Evolutionary conservation across 768 basidiomycete genomes (phyloP).

Genomic region (Kwoniella europaea): DNA sequence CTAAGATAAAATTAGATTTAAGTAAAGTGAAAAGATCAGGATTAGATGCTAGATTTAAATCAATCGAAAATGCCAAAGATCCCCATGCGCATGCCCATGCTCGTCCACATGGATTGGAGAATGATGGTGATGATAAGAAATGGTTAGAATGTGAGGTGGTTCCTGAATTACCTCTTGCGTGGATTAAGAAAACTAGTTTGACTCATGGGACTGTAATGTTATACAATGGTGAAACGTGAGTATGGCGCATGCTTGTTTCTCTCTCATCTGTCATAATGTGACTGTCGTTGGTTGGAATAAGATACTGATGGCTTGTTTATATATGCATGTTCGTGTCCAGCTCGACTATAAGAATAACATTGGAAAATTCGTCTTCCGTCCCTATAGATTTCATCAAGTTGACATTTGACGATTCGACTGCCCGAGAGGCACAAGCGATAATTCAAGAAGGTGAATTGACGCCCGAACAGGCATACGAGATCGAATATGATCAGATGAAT

Average conservation of each 20-base stretch:
- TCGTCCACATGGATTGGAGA: conserved; percentile 12
- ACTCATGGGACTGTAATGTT: conserved; percentile 94
- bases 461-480: conserved; percentile 86
- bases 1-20: conserved; percentile 68
- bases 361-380: conserved; percentile 85
- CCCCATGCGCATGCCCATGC: not conserved
- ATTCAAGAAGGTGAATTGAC: conserved; percentile 79
- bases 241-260: too few relatives aligned
- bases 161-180: conserved; percentile 82
- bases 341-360: conserved; percentile 77
- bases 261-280: not conserved
- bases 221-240: conserved; percentile 89
- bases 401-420: conserved; percentile 88
- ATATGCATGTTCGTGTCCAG: conserved; percentile 60
- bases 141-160: conserved; percentile 84
- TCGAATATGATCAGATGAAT: conserved; percentile 78
- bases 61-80: conserved; percentile 1
- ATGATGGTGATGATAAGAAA: conserved; percentile 32
- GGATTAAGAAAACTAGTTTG: conserved; percentile 83
- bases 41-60: conserved; percentile 65
- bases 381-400: conserved; percentile 84
- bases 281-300: too few relatives aligned
- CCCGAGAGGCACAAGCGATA: conserved; percentile 73
- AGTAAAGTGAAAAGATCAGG: conserved; percentile 76
- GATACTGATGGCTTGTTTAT: not conserved